phyloP scores from a whole-genome alignment of 805 yeast genomes.

The Saccharomycopsis sp. region DNA sequence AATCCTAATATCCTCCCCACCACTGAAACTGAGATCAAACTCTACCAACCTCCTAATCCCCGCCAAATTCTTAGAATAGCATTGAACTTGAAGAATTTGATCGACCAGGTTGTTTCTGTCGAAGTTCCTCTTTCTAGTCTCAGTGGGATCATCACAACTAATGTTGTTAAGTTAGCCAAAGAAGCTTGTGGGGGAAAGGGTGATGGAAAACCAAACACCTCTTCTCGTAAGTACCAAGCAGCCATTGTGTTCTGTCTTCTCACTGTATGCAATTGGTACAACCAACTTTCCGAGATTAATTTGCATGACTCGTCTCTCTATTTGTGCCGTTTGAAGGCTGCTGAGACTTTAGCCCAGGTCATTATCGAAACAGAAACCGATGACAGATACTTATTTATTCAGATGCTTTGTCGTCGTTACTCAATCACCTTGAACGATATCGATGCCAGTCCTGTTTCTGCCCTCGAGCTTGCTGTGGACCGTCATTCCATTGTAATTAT shows the following conservation, averaged over 20 bases:
- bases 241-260: slow-evolving; percentile 62
- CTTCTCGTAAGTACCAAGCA: slow-evolving; percentile 58
- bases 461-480: slow-evolving; percentile 78
- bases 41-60: slow-evolving; percentile 39
- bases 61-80: slow-evolving; percentile 65
- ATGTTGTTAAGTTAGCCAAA: slow-evolving; percentile 52
- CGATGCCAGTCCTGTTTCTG: slow-evolving; percentile 59
- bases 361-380: slow-evolving; percentile 53
- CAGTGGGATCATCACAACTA: slow-evolving; percentile 45
- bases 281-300: slow-evolving; percentile 49
- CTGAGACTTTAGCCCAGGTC: slow-evolving; percentile 62
- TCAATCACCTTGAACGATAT: slow-evolving; percentile 53
- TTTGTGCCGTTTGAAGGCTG: slow-evolving; percentile 51
- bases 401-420: slow-evolving; percentile 71
- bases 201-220: slow-evolving; percentile 46
- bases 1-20: slow-evolving; percentile 7
- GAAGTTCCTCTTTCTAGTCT: slow-evolving; percentile 26
- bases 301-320: slow-evolving; percentile 62
- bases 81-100: slow-evolving; percentile 60
- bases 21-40: slow-evolving; percentile 10
- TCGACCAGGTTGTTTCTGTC: slow-evolving; percentile 63
- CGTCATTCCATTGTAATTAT: slow-evolving; percentile 72
- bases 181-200: slow-evolving; percentile 88
- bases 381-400: slow-evolving; percentile 59
- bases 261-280: slow-evolving; percentile 72